These are phyloP conservation scores for Immersiella caudata DNA, from an alignment of 495 filamentous ascomycete species.

Conservation along the genomic window DNA sequence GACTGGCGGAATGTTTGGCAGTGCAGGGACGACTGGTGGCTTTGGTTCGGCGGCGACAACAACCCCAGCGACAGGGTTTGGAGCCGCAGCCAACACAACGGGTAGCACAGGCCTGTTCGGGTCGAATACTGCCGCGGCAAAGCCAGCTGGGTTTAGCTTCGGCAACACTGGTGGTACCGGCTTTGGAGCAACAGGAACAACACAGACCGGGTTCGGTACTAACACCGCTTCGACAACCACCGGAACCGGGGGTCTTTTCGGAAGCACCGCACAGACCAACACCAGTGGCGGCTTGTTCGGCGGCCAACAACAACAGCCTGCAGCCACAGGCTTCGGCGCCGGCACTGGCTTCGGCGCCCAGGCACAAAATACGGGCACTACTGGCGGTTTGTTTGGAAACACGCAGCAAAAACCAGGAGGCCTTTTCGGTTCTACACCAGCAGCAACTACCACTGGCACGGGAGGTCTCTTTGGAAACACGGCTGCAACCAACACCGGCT, in stretches of 20 bases:
- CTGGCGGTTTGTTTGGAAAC: slow-evolving; percentile 62
- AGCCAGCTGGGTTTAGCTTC: slow-evolving; percentile 40
- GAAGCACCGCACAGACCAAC: slow-evolving; percentile 37
- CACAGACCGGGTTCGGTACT: slow-evolving; percentile 30
- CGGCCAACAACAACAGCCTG: slow-evolving; percentile 35
- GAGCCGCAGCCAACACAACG: slow-evolving; percentile 41
- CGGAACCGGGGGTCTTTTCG: slow-evolving; percentile 62
- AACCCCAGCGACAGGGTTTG: slow-evolving; percentile 31
- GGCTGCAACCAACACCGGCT: slow-evolving; percentile 23
- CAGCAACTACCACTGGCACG: slow-evolving; percentile 37
- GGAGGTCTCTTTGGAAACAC: slow-evolving; percentile 51
- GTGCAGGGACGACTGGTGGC: background rate
- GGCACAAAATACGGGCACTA: slow-evolving; percentile 39
- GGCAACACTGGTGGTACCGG: slow-evolving; percentile 36
- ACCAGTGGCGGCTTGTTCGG: slow-evolving; percentile 55
- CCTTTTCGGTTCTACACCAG: slow-evolving; percentile 52
- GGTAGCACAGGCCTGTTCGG: slow-evolving; percentile 47
- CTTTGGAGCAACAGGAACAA: slow-evolving; percentile 35
- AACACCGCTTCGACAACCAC: slow-evolving; percentile 44
- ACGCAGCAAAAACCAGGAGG: slow-evolving; percentile 50
- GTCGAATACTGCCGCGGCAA: slow-evolving; percentile 34
- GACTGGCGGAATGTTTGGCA: slow-evolving; percentile 18
- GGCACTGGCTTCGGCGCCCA: slow-evolving; percentile 32
- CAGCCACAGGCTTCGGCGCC: slow-evolving; percentile 28
- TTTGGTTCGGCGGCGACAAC: background rate